Evolutionary conservation across 164 flowering plant species (phyloP).

Genomic region (Piper betle): DNA sequence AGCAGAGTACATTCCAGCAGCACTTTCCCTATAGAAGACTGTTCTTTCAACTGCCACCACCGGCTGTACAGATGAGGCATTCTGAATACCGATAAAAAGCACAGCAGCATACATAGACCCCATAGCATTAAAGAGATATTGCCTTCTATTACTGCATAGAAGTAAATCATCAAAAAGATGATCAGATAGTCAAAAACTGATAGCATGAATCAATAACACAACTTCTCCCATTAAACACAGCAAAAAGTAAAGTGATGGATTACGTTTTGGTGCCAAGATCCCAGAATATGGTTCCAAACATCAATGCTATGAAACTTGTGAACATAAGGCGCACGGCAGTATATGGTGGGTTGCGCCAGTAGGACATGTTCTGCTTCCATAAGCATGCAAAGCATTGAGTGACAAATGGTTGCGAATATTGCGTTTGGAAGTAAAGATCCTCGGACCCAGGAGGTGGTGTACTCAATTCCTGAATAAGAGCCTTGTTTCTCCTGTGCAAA

Average conservation of each 20-base stretch:
- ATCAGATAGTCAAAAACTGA: neutral
- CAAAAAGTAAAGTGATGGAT: neutral
- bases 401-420: conserved; percentile 32
- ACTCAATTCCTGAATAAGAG: conserved; percentile 29
- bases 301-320: conserved; percentile 32
- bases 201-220: no score
- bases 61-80: conserved; percentile 47
- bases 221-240: neutral
- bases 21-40: conserved; percentile 48
- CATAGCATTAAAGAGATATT: conserved; percentile 44
- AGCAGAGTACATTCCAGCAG: conserved; percentile 56
- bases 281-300: conserved; percentile 44
- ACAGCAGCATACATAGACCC: conserved; percentile 55
- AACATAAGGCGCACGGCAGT: conserved; percentile 39
- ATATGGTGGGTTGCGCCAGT: conserved; percentile 47
- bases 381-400: conserved; percentile 42
- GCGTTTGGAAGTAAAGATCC: conserved; percentile 34
- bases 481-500: conserved; percentile 40
- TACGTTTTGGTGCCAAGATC: conserved; percentile 26
- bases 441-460: conserved; percentile 26
- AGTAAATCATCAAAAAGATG: neutral
- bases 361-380: conserved; percentile 40
- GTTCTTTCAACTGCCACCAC: conserved; percentile 45
- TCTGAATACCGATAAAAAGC: conserved; percentile 38
- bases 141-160: conserved; percentile 16